Evolutionary conservation across 768 basidiomycete genomes (phyloP).

Genomic region (Tylopilus felleus): DNA sequence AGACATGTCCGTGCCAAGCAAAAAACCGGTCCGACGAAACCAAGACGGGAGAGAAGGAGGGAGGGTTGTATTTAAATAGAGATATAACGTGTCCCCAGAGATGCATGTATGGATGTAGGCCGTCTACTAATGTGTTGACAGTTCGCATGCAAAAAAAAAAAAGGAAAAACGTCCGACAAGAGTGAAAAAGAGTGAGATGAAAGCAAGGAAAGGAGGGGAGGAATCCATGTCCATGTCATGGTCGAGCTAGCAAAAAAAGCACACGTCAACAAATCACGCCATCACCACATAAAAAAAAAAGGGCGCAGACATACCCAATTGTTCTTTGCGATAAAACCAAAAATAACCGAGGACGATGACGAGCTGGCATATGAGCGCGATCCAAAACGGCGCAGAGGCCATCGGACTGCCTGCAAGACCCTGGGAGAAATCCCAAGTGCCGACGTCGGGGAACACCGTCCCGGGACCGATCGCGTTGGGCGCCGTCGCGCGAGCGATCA

Average conservation of each 20-base stretch:
- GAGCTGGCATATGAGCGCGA: constrained; percentile 75
- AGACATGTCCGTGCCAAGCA: neutral
- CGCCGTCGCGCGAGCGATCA: constrained; percentile 88
- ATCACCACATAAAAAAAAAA: neutral
- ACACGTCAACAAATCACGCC: neutral
- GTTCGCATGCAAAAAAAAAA: neutral
- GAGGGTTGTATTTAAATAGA: neutral
- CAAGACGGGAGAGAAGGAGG: neutral
- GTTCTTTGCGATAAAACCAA: constrained; percentile 97
- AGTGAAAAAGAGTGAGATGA: neutral
- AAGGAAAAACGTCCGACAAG: neutral
- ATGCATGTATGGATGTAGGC: neutral
- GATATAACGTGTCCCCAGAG: neutral
- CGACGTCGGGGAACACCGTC: constrained; percentile 88
- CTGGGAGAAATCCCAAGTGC: constrained; percentile 82
- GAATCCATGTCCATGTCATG: neutral
- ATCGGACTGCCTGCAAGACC: constrained; percentile 76
- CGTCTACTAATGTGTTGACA: constrained; percentile 2
- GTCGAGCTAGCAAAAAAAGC: constrained; percentile 6
- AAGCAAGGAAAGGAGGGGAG: neutral
- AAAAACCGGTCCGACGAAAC: neutral
- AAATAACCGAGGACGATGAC: constrained; percentile 90
- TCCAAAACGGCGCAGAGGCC: constrained; percentile 84
- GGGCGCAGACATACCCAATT: constrained; percentile 56
- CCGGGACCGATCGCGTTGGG: constrained; percentile 87